Evolutionary conservation across 169 alveolate genomes (phyloP).

Genomic region (Eimeria praecox): DNA sequence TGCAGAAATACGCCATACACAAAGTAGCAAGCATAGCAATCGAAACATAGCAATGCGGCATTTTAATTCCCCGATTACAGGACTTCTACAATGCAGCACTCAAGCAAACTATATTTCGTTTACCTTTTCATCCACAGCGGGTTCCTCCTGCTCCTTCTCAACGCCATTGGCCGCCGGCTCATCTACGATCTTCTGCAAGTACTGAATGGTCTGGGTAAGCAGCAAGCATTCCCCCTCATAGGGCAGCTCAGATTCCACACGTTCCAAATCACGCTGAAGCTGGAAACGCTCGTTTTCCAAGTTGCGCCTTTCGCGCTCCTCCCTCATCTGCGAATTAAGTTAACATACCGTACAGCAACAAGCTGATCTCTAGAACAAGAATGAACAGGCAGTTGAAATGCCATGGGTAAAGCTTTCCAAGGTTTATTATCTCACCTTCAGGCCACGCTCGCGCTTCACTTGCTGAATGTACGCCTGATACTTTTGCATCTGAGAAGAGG

Average conservation of each 20-base stretch:
- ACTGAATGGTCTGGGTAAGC: conserved; percentile 77
- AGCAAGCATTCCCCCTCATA: conserved; percentile 62
- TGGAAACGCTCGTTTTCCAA: conserved; percentile 69
- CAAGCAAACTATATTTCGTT: background rate
- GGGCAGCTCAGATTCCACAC: conserved; percentile 77
- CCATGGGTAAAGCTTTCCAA: background rate
- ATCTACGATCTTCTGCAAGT: conserved; percentile 73
- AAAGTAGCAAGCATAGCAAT: background rate
- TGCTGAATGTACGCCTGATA: conserved; percentile 64
- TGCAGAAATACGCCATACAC: background rate
- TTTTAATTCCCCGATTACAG: background rate
- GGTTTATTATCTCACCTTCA: background rate
- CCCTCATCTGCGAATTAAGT: conserved; percentile 59
- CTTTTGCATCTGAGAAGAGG: conserved; percentile 38
- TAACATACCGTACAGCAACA: background rate
- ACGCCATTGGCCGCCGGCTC: conserved; percentile 8
- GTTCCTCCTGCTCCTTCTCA: conserved; percentile 35
- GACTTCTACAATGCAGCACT: background rate
- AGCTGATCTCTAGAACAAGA: background rate
- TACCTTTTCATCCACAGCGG: conserved; percentile 18
- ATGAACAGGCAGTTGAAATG: background rate
- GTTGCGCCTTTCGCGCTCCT: conserved; percentile 79
- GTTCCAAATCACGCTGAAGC: conserved; percentile 68
- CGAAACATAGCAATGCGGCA: background rate
- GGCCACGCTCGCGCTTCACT: conserved; percentile 64